Base-by-base conservation (phyloP, 2,329 filamentous ascomycete species). In the Aspergillus glaucus region DNA sequence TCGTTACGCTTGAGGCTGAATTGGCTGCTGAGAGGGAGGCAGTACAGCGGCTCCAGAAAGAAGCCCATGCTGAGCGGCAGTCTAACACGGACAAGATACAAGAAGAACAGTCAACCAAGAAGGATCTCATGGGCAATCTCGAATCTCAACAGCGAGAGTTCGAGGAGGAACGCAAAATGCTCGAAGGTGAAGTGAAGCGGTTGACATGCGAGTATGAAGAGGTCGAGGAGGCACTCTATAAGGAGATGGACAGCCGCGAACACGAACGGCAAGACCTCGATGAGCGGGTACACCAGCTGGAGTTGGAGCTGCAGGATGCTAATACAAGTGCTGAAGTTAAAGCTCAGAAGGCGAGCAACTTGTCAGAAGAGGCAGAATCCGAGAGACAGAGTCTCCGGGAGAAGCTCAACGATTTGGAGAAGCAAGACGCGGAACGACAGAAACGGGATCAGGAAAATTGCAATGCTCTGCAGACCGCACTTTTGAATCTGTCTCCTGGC, bases 71-170 rank as follows among this genome's bases (percentile, higher is more conserved):
- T 65, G 55, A 80, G 75, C 45, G 79, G 77, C 56, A 81, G 80
- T 63, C 79, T 74, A 58, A 78, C 81, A 58, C 80, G 80, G 62
- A 84, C 79, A 72, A 80, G 75, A 61, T 95, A 52, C 83, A 93
- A 54, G 92, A 97, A 66, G 88, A 82, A 5, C 88, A 93, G 58
- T 91, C 88, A 2, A 96, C 87, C 1, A 98, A 98, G 68, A 87
- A 87, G 59, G 93, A 97, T 66, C 80, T 98, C 8, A 83, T 98
- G 70, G 86, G 88, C 55, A 98, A 98, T 62, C 88, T 98, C 73
- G 90, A 97, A 63, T 87, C 91, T 10, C 81, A 94, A 55, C 89
- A 96, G 68, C 83, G 82, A 22, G 93, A 97, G 62, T 96, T 95
- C 57, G 77, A 87, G 32, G 83, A 85, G 44, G 92, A 97, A 67